Base-by-base conservation (phyloP, 495 filamentous ascomycete species). In the Immersiella caudata region DNA sequence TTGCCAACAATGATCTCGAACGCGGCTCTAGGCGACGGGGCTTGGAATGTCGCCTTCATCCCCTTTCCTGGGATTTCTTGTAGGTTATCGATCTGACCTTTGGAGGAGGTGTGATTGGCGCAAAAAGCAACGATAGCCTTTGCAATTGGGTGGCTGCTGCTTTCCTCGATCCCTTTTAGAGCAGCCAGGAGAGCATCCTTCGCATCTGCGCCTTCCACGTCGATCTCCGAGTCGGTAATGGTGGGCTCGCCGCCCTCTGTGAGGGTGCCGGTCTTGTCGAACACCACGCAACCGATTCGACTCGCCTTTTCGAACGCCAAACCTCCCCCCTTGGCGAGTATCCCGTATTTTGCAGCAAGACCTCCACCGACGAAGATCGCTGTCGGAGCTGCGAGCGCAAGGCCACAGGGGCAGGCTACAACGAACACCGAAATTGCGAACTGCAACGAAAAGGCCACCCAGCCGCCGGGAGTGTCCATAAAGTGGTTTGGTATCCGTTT, bases 361-460 rank as follows among this genome's bases (percentile, higher is more conserved):
- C 93, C 94, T 60, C 91, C 88, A 6, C 94, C 95, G 35, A 97
- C 95, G 73, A 96, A 96, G 29, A 98, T 85, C 1, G 94, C 94
- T 0, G 95, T 97, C 18, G 94, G 94, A 2, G 95, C 93, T 64
- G 94, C 94, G 26, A 98, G 88, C 1, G 90, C 94, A 56, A 98
- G 86, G 21, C 94, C 95, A 70, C 94, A 98, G 14, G 94, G 94
- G 75, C 94, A 98, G 6, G 94, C 94, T 40, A 97, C 89, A 35
- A 98, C 92, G 77, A 97, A 97, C 2, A 97, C 94, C 4, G 95
- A 88, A 68, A 97, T 97, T 0, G 94, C 91, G 74, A 98, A 98
- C 62, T 94, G 88, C 46, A 98, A 80, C 21, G 91, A 90, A 86
- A 93, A 98, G 20, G 91, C 89, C 0, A 90, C 83, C 92, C 93